Evolutionary conservation across 2,329 filamentous ascomycete genomes (phyloP).

Genomic region (Alternaria sp.): DNA sequence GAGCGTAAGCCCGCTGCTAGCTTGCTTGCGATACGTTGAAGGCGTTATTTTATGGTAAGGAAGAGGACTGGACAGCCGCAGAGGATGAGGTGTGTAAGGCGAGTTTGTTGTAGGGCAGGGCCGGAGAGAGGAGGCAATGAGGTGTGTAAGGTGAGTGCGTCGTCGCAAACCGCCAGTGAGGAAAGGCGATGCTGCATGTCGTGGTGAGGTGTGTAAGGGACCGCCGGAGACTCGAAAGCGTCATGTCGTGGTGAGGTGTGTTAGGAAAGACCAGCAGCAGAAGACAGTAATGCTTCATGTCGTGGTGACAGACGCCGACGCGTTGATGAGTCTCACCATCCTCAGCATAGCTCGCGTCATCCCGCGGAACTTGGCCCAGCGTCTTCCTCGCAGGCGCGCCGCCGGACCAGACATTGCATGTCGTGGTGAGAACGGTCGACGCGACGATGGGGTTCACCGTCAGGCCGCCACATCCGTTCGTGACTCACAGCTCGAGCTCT

Average conservation of each 20-base stretch:
- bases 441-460: neutral
- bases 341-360: neutral
- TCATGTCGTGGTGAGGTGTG: neutral
- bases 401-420: neutral
- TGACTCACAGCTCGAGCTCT: neutral
- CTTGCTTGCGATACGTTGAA: no score
- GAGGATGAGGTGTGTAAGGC: neutral
- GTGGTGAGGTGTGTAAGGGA: neutral
- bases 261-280: neutral
- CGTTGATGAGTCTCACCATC: accelerated
- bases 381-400: neutral
- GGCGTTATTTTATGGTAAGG: neutral
- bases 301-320: neutral
- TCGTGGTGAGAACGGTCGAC: neutral
- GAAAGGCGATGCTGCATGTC: neutral
- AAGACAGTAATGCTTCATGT: neutral
- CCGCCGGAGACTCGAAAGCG: neutral
- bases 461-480: neutral
- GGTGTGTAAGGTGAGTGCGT: neutral
- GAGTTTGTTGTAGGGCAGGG: neutral
- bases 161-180: neutral
- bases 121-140: neutral
- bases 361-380: neutral
- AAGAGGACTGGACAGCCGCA: neutral
- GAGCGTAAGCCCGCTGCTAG: slow-evolving; percentile 18